Base-by-base conservation (phyloP, 2,329 filamentous ascomycete genomes). In the Talaromyces islandicus region DNA sequence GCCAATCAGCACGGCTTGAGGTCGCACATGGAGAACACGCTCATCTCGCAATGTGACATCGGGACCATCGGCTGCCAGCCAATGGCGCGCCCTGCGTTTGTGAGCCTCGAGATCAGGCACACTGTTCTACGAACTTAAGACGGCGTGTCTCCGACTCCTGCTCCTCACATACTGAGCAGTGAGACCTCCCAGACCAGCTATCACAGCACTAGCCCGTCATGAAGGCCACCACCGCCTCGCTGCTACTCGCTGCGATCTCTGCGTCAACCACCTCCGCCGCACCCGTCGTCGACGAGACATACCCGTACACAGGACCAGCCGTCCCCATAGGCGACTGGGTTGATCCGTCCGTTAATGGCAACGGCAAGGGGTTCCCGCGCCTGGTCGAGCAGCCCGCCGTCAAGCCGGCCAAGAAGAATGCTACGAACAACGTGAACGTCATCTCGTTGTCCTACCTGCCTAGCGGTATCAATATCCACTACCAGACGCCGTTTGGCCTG, bases 401-500 rank as follows among this genome's bases (percentile, higher is more conserved):
- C 19, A 77, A 72, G 63, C 80, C 81, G 4, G 70, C 69, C 27
- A 70, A 67, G 7, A 62, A 63, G 10, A 76, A 78, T 53, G 77
- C 80, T 7, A 78, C 71, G 46, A 83, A 83, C 71, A 83, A 83
- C 57, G 67, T 83, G 67, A 83, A 83, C 63, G 80, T 83, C 41
- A 80, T 83, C 59, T 76, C 76, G 4, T 63, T 81, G 60, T 73
- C 80, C 0, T 83, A 81, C 61, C 62, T 81, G 2, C 79, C 79
- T 0, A 67, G 72, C 55, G 81, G 80, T 35, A 78, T 83, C 66
- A 81, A 80, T 65, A 75, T 83, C 59, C 80, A 83, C 68, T 83
- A 76, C 66, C 81, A 83, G 69, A 83, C 81, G 0, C 79, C 81
- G 0, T 83, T 82, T 63, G 80, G 81, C 7, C 68, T 83, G n/a